Base-by-base conservation (phyloP, 768 basidiomycete genomes). In the Lactifluus subvellereus region DNA sequence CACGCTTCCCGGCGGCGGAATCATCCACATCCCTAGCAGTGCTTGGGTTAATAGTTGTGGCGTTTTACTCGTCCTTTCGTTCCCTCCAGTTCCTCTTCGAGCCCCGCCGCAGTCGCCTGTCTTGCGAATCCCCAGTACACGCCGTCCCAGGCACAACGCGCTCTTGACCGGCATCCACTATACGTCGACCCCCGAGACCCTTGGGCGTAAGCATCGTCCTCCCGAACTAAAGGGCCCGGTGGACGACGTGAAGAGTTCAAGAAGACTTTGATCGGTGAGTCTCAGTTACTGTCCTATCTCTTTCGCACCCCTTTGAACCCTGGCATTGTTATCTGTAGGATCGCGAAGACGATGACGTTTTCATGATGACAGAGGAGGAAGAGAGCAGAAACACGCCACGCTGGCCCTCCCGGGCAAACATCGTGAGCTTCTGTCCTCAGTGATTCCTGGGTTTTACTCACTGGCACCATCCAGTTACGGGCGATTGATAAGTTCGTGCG, bases 311-410 rank as follows among this genome's bases (percentile, higher is more conserved):
- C 22, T 14, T 38, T 37, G 35, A 35, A 49, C 18, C 7, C 1
- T 48, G n/a, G 7, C 16, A 8, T 18, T 27, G n/a, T 33, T 40
- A 3, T 11, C 16, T 14, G 3, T 45, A 60, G 50, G 33, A 51
- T 37, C 33, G 35, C 14, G 62, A 56, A 18, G 22, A 55, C 3
- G 66, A 68, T 7, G 66, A 67, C 3, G 60, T 65, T 11, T 4
- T 49, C 7, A 33, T 65, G 11, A 67, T 68, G 66, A 67, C 62
- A 3, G 68, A 68, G 13, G 60, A 67, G 6, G 54, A 65, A 1
- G 20, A 4, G 5, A 59, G 48, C 42, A 6, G 8, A 0, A 32
- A n/a, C 9, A 61, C 63, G 1, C 10, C 35, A 4, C 33, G 43
- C 0, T 66, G 56, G 57, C 68, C 66, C 9, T 64, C 62, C 10